phyloP scores from a whole-genome alignment of 31 red algal genomes.

The Asparagopsis taxiformis region DNA sequence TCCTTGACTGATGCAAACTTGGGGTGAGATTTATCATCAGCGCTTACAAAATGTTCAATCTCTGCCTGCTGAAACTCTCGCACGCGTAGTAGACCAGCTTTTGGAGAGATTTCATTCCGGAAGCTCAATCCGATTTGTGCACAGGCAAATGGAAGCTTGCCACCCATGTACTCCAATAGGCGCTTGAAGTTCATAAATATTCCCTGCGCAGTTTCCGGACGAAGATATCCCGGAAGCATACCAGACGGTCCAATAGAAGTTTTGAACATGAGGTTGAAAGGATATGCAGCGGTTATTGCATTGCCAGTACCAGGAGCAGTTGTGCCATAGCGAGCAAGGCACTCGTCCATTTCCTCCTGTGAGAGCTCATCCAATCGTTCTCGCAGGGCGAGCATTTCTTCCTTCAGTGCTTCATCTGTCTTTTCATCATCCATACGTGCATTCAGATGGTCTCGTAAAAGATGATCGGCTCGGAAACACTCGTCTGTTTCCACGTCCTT shows the following conservation, averaged over 20 bases:
- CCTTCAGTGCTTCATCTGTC: conserved; percentile 5
- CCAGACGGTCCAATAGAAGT: conserved; percentile 93
- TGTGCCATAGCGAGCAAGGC: conserved; percentile 40
- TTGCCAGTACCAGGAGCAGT: conserved; percentile 83
- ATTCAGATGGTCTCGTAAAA: conserved; percentile 73
- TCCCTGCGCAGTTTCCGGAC: conserved; percentile 98
- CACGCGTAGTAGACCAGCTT: conserved; percentile 77
- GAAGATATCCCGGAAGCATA: conserved; percentile 64
- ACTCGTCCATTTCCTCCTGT: conserved; percentile 63
- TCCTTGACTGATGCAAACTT: conserved; percentile 68
- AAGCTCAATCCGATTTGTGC: conserved; percentile 97
- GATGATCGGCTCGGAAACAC: conserved; percentile 87
- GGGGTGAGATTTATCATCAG: conserved; percentile 82
- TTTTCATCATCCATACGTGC: conserved; percentile 8
- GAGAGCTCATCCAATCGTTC: conserved; percentile 75
- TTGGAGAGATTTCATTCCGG: conserved; percentile 97
- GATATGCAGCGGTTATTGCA: conserved; percentile 42
- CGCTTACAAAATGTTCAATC: conserved; percentile 98
- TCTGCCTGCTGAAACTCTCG: conserved; percentile 98
- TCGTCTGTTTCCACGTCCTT: conserved; percentile 69
- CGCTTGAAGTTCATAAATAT: conserved; percentile 99
- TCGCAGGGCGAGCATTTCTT: conserved; percentile 24
- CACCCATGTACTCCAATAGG: conserved; percentile 78
- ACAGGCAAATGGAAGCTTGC: conserved; percentile 86
- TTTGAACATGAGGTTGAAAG: conserved; percentile 99